These are phyloP conservation scores for Nemania abortiva DNA, from an alignment of 2,329 filamentous ascomycete species.

Conservation along the genomic window DNA sequence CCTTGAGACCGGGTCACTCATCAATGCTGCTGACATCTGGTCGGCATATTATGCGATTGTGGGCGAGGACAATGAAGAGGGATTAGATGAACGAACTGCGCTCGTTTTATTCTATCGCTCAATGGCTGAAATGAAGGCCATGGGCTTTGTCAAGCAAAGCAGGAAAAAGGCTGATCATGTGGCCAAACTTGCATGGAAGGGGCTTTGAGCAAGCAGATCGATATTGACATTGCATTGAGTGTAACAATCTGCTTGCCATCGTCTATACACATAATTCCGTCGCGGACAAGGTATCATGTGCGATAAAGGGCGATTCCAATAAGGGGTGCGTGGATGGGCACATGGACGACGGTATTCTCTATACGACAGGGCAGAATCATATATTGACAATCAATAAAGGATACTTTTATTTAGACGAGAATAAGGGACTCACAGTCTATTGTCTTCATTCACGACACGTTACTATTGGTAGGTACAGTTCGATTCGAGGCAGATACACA, in stretches of 20 bases:
- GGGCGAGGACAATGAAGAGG: slow-evolving; percentile 59
- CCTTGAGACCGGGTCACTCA: slow-evolving; percentile 78
- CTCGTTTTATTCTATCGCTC: slow-evolving; percentile 86
- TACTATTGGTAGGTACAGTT: slow-evolving; percentile 19
- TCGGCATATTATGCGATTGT: slow-evolving; percentile 77
- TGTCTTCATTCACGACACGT: slow-evolving; percentile 11
- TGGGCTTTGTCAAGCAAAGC: slow-evolving; percentile 90
- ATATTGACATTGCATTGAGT: slow-evolving; percentile 18
- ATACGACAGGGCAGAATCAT: background rate
- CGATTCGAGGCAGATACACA: slow-evolving; percentile 12
- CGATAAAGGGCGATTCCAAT: too few species aligned
- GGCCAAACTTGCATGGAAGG: slow-evolving; percentile 80
- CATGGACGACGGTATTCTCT: slow-evolving; percentile 7
- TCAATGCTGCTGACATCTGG: slow-evolving; percentile 86
- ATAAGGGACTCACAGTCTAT: background rate
- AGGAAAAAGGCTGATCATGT: slow-evolving; percentile 94
- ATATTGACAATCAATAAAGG: slow-evolving; percentile 10
- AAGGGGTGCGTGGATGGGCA: too few species aligned
- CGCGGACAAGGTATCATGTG: slow-evolving; percentile 24
- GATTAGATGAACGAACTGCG: slow-evolving; percentile 65
- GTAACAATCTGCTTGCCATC: slow-evolving; percentile 26
- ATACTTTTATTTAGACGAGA: slow-evolving; percentile 1
- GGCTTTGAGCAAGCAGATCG: slow-evolving; percentile 62
- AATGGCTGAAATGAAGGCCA: slow-evolving; percentile 83
- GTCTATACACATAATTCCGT: slow-evolving; percentile 20